Conservation (phyloP, 495 filamentous ascomycete genomes). For the Trichocladium uniseriatum region DNA sequence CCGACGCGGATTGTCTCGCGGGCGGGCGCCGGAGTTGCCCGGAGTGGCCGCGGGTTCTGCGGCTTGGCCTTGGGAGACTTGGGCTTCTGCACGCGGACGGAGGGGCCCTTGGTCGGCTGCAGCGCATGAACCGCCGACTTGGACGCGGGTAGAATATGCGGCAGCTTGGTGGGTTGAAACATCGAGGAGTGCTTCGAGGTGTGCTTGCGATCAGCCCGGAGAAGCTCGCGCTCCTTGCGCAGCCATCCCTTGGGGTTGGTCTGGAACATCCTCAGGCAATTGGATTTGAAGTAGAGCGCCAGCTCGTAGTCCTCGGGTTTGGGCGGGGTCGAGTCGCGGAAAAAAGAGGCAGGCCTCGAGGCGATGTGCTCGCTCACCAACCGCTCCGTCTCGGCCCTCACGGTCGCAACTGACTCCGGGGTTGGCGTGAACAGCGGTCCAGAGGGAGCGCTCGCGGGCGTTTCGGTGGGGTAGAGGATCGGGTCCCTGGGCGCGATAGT, state of each 20-base stretch:
- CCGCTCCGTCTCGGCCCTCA: slow-evolving; percentile 27
- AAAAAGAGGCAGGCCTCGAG: slow-evolving; percentile 48
- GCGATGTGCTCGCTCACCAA: slow-evolving; percentile 59
- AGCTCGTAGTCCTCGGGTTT: slow-evolving; percentile 60
- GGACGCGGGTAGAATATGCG: slow-evolving; percentile 37
- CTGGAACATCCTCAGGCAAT: slow-evolving; percentile 50
- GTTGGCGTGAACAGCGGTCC: slow-evolving; percentile 48
- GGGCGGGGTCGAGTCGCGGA: slow-evolving; percentile 52
- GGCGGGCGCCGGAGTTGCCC: slow-evolving; percentile 18
- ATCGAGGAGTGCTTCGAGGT: slow-evolving; percentile 22
- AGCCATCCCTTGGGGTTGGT: slow-evolving; percentile 52
- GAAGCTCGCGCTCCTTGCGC: slow-evolving; percentile 51
- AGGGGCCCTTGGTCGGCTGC: slow-evolving; percentile 36
- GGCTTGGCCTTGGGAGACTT: slow-evolving; percentile 19
- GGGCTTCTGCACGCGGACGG: slow-evolving; percentile 35
- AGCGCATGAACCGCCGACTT: slow-evolving; percentile 25
- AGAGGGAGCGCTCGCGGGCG: slow-evolving; percentile 38
- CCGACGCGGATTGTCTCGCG: slow-evolving; percentile 35
- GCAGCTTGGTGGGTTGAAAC: slow-evolving; percentile 23
- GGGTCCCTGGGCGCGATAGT: slow-evolving; percentile 43
- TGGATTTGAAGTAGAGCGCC: slow-evolving; percentile 56
- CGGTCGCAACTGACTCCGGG: slow-evolving; percentile 30
- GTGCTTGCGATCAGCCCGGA: slow-evolving; percentile 42
- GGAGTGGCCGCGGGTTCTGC: slow-evolving; percentile 24
- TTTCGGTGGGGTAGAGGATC: slow-evolving; percentile 48